Conservation (phyloP, 768 basidiomycete genomes). For the Coprinopsis sp. region DNA sequence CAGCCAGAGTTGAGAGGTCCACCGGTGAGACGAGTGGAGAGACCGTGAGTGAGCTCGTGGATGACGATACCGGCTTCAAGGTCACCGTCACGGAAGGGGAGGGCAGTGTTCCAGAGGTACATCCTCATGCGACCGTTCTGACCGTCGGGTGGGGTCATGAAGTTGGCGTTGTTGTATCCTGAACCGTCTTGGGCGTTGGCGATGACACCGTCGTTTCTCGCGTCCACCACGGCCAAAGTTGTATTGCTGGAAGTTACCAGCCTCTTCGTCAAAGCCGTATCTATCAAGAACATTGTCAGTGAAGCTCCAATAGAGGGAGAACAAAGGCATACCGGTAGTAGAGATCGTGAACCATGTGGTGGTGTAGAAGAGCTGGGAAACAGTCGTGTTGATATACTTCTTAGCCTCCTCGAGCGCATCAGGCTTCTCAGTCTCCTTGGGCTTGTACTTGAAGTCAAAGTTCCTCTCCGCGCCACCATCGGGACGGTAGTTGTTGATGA, state of each 20-base stretch:
- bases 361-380: constrained; percentile 89
- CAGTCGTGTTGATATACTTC: constrained; percentile 80
- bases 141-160: constrained; percentile 81
- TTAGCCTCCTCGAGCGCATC: constrained; percentile 70
- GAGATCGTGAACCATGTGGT: constrained; percentile 72
- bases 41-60: constrained; percentile 83
- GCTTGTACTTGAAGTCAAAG: constrained; percentile 76
- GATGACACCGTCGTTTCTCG: constrained; percentile 87
- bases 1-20: constrained; percentile 91
- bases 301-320: neutral
- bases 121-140: constrained; percentile 91
- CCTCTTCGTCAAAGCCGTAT: constrained; percentile 86
- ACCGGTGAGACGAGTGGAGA: constrained; percentile 92
- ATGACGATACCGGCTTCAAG: constrained; percentile 97
- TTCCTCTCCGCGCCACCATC: constrained; percentile 47
- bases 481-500: constrained; percentile 75
- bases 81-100: constrained; percentile 91
- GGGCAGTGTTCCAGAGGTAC: constrained; percentile 92
- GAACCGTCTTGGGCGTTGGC: constrained; percentile 94
- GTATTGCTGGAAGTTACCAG: constrained; percentile 97
- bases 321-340: constrained; percentile 56
- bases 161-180: constrained; percentile 91
- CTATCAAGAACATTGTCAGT: constrained; percentile 29
- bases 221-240: constrained; percentile 90
- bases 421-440: constrained; percentile 46